Evolutionary conservation across 176 grass and related monocot species (phyloP), one percentile per base, ranked within the genome.

Genomic region (Rhynchospora pubera): DNA sequence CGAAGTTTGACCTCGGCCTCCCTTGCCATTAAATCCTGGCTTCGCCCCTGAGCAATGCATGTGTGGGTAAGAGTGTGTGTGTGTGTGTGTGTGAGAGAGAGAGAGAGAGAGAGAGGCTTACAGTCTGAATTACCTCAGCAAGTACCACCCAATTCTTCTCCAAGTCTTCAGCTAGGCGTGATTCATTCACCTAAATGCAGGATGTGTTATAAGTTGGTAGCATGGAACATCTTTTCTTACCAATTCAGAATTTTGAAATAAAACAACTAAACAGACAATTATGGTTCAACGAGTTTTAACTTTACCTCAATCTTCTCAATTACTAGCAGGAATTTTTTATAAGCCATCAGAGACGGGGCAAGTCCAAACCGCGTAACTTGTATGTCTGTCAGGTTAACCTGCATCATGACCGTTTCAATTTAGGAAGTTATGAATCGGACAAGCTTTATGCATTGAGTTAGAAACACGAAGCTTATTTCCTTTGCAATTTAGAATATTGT

Each of bases 91-190:
- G 32, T 34, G 32, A 34, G 32, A 34, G 32, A 34, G 22, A 46
- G 61, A 28, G 26, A 28, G 26, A n/a, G n/a, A 81, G 78, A 11
- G n/a, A 62, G 52, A 7, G 46, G 32, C 32, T 34, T 91, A 97
- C 94, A 16, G 91, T 97, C 83, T 91, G 94, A 85, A 97, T 90
- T 78, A 91, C 87, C 21, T 97, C 94, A 7, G 85, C 94, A 84
- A 97, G 91, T 75, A 97, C 85, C 75, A 93, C 91, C 94, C 94
- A 97, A 34, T 91, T 97, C 78, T 91, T 80, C 66, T 93, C 89
- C 86, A 93, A 81, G 84, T 97, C 94, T 85, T 93, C 87, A 90
- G 79, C 65, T 78, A 97, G 78, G 78, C 84, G 85, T 19, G 74
- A 59, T 62, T 87, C 75, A 73, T 93, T 93, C 62, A 97, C 94